phyloP scores from a whole-genome alignment of 148 eudicot species.

The Chenopodium album region DNA sequence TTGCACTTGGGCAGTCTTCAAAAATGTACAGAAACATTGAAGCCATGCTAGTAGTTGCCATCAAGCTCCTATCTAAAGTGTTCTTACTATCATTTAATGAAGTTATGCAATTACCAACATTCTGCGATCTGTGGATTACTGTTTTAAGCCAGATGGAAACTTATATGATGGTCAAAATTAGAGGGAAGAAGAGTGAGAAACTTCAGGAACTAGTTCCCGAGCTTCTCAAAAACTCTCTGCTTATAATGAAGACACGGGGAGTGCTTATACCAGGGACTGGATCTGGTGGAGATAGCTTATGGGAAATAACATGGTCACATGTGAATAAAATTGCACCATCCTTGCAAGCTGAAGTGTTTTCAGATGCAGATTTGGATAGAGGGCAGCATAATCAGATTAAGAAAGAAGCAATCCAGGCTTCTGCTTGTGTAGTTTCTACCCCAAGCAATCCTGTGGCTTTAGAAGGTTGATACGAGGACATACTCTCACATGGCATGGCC shows the following conservation, averaged over 20 bases:
- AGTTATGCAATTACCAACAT: conserved; percentile 56
- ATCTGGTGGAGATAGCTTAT: conserved; percentile 55
- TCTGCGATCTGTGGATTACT: conserved; percentile 65
- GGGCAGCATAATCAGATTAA: conserved; percentile 6
- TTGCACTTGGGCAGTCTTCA: conserved; percentile 53
- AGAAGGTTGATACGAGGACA: conserved; percentile 19
- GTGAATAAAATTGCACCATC: conserved; percentile 61
- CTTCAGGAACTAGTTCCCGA: conserved; percentile 69
- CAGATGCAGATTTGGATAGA: conserved; percentile 30
- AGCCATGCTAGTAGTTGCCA: conserved; percentile 49
- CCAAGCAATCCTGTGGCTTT: conserved; percentile 29
- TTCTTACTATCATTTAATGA: conserved; percentile 52
- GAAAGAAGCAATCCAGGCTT: conserved; percentile 9
- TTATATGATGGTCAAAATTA: conserved; percentile 64
- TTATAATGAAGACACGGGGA: conserved; percentile 65
- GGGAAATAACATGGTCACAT: conserved; percentile 76
- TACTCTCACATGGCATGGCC: background rate
- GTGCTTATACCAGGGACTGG: conserved; percentile 52
- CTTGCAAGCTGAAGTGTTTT: conserved; percentile 53
- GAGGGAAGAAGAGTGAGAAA: conserved; percentile 68
- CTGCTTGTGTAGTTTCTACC: conserved; percentile 7
- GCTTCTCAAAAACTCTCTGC: conserved; percentile 61
- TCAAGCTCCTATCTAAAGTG: conserved; percentile 68
- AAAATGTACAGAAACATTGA: conserved; percentile 68
- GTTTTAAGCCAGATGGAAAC: conserved; percentile 64